Percentiles rank a stretch among this genome's conserved stretches.
These are phyloP conservation scores for Russula abietina DNA, from an alignment of 768 basidiomycete species.

Conservation along the genomic window DNA sequence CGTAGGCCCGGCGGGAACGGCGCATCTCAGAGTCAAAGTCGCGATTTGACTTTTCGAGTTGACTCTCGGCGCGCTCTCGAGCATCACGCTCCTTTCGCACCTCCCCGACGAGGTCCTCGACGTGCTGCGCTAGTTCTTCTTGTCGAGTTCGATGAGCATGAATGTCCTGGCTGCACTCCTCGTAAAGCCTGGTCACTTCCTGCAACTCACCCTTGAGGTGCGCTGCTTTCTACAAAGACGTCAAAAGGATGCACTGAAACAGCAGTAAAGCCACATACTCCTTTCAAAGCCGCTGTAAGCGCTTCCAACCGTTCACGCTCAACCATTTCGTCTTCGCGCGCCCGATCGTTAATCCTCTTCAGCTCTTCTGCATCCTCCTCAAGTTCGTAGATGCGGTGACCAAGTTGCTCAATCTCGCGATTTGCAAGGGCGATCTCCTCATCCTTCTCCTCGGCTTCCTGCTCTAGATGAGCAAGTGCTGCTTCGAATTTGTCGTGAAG, in stretches of 20 bases:
- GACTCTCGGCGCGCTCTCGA: slow-evolving; percentile 49
- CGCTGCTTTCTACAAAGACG: slow-evolving; percentile 55
- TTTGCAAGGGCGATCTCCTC: slow-evolving; percentile 67
- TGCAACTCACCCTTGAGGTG: slow-evolving; percentile 58
- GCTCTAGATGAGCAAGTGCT: slow-evolving; percentile 68
- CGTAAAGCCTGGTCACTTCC: slow-evolving; percentile 60
- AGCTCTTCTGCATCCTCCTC: slow-evolving; percentile 82
- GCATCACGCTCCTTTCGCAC: slow-evolving; percentile 51
- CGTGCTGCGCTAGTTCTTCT: slow-evolving; percentile 70
- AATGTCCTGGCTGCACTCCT: slow-evolving; percentile 54
- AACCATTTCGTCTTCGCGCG: slow-evolving; percentile 67
- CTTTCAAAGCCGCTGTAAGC: slow-evolving; percentile 69
- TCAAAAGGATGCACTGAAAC: neutral
- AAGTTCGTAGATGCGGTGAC: slow-evolving; percentile 69
- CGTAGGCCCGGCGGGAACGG: slow-evolving; percentile 55
- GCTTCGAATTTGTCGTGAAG: slow-evolving; percentile 70
- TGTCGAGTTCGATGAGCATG: slow-evolving; percentile 63
- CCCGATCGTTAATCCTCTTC: slow-evolving; percentile 60
- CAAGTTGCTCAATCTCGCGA: slow-evolving; percentile 71
- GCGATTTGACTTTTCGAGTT: slow-evolving; percentile 51
- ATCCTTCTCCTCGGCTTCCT: slow-evolving; percentile 74
- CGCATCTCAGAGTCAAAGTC: slow-evolving; percentile 58
- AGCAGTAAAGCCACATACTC: slow-evolving; percentile 41
- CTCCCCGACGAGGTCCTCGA: slow-evolving; percentile 65
- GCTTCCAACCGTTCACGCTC: slow-evolving; percentile 65